Percentiles rank a stretch among this genome's conserved stretches.
Evolutionary conservation across 2,329 filamentous ascomycete genomes (phyloP).

Genomic region (Coniochaeta sp.): DNA sequence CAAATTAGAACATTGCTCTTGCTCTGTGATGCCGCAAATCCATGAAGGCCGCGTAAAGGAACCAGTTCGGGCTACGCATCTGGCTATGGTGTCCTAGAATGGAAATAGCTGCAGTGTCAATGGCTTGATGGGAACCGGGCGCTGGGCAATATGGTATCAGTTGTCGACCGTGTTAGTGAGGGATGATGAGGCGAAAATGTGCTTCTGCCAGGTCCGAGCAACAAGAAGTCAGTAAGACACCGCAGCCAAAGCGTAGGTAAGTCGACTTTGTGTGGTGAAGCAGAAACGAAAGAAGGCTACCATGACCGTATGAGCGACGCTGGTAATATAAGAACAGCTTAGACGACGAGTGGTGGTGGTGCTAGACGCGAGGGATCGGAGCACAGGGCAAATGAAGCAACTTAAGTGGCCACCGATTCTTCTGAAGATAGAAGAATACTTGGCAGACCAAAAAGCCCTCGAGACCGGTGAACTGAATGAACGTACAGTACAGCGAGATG

Average conservation of each 20-base stretch:
- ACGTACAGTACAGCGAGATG: conserved; percentile 10
- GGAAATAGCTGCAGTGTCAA: neutral
- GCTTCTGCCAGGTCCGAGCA: neutral
- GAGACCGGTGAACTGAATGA: neutral
- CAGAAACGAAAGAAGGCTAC: neutral
- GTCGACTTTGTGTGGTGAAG: neutral
- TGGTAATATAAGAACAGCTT: neutral
- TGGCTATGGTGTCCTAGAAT: neutral
- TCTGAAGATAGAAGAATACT: neutral
- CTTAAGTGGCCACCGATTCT: neutral
- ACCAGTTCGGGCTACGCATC: neutral
- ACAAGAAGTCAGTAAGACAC: neutral
- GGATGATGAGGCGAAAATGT: neutral
- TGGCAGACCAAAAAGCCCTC: neutral
- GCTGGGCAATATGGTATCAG: neutral
- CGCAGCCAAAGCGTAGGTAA: too few species aligned
- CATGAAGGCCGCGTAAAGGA: neutral
- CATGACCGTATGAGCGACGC: neutral
- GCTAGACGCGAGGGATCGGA: neutral
- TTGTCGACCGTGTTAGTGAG: neutral
- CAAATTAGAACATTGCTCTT: conserved; percentile 1
- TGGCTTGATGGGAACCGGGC: neutral
- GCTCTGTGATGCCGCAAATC: neutral
- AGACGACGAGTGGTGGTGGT: neutral
- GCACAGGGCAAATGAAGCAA: neutral